Evolutionary conservation across 139 green algal genomes (phyloP).

Genomic region (Haematococcus sp.): DNA sequence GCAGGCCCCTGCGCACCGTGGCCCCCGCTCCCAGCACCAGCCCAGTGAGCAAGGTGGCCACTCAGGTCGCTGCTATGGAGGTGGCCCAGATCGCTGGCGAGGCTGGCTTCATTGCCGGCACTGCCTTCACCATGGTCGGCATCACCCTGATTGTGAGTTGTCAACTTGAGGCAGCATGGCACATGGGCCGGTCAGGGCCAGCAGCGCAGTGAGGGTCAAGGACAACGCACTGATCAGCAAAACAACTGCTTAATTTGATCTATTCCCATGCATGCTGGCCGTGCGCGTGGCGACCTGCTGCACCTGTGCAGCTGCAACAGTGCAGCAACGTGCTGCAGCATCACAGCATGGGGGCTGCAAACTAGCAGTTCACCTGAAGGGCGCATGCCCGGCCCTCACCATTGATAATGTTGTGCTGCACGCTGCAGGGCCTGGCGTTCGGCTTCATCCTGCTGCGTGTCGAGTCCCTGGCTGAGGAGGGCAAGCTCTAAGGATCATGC

Average conservation of each 20-base stretch:
- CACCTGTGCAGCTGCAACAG: too few species aligned
- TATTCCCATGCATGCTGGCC: too few species aligned
- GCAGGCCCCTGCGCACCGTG: too few species aligned
- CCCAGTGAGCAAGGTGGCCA: constrained; percentile 15
- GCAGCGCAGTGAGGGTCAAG: too few species aligned
- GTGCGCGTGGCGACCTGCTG: too few species aligned
- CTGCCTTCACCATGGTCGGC: constrained; percentile 73
- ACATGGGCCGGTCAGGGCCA: not conserved
- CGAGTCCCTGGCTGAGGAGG: constrained; percentile 86
- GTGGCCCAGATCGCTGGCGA: constrained; percentile 80
- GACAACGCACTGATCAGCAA: too few species aligned
- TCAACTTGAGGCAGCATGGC: not conserved
- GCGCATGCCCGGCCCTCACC: too few species aligned
- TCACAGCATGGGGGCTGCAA: too few species aligned
- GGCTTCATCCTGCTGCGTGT: constrained; percentile 91
- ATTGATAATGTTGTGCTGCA: not conserved
- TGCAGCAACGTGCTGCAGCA: too few species aligned
- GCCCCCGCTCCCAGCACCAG: not conserved
- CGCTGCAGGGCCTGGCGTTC: constrained; percentile 85
- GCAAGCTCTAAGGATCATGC: constrained; percentile 65
- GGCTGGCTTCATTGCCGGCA: constrained; percentile 74
- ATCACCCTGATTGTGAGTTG: constrained; percentile 84
- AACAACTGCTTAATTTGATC: too few species aligned
- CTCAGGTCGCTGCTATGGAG: constrained; percentile 48
- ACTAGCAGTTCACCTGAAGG: too few species aligned